Conservation (phyloP, 495 filamentous ascomycete genomes). For the Aspergillus homomorphus region DNA sequence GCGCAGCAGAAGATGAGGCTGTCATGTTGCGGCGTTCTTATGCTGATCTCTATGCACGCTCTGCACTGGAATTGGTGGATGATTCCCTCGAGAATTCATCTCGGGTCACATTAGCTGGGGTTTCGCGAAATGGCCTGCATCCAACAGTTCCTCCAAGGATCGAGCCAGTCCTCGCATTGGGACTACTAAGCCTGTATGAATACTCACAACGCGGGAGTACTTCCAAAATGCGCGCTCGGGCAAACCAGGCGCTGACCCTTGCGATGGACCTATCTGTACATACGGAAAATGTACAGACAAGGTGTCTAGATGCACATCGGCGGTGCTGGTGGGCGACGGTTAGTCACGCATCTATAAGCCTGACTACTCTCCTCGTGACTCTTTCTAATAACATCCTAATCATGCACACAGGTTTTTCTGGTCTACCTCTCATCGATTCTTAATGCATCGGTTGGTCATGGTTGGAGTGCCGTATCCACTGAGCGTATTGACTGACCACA, state of each 20-base stretch:
- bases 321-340: constrained; percentile 51
- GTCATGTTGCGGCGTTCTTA: constrained; percentile 42
- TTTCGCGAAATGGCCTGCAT: constrained; percentile 39
- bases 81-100: constrained; percentile 43
- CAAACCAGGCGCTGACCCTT: constrained; percentile 42
- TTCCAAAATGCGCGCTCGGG: constrained; percentile 45
- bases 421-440: constrained; percentile 43
- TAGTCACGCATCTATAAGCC: constrained; percentile 13
- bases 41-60: constrained; percentile 47
- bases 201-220: constrained; percentile 52
- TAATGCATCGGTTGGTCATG: constrained; percentile 4
- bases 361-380: no score
- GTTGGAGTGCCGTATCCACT: constrained; percentile 35
- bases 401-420: constrained; percentile 32
- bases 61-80: constrained; percentile 45
- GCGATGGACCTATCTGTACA: constrained; percentile 43
- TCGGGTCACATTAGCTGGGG: constrained; percentile 26
- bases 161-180: constrained; percentile 48
- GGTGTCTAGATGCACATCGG: constrained; percentile 38
- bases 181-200: constrained; percentile 51
- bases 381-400: not conserved
- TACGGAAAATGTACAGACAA: constrained; percentile 26
- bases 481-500: not conserved
- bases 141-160: constrained; percentile 39
- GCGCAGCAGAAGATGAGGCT: constrained; percentile 30